Evolutionary conservation across 768 basidiomycete genomes (phyloP).

Genomic region (Candolleomyces aberdarensis): DNA sequence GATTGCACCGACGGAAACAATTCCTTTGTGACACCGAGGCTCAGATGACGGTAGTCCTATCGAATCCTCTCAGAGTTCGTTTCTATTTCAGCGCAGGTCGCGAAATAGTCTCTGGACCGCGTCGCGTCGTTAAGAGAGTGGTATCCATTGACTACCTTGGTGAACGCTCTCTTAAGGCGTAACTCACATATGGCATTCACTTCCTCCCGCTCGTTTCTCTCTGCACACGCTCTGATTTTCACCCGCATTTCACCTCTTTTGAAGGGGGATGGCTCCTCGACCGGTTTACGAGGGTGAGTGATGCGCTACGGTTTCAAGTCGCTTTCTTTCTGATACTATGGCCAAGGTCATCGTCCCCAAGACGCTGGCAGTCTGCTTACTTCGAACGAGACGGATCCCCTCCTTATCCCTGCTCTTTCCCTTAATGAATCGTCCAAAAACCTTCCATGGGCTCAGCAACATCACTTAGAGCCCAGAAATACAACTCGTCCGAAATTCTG

Average conservation of each 20-base stretch:
- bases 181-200: neutral
- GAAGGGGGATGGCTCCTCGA: constrained; percentile 11
- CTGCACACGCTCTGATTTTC: neutral
- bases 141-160: constrained; percentile 10
- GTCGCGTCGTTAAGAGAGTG: constrained; percentile 5
- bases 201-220: neutral
- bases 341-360: neutral
- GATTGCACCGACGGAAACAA: neutral
- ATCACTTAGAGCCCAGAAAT: neutral
- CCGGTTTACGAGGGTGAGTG: constrained; percentile 6
- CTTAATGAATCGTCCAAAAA: neutral
- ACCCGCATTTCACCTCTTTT: neutral
- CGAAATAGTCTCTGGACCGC: neutral
- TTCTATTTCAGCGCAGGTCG: neutral
- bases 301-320: neutral
- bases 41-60: neutral
- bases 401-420: neutral
- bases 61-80: neutral
- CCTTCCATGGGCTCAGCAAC: neutral
- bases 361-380: neutral
- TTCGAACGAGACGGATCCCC: neutral
- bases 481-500: constrained; percentile 7
- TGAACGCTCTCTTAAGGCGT: constrained; percentile 4
- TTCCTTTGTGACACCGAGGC: neutral
- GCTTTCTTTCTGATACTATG: neutral